These are phyloP conservation scores for Tetraselmis chui DNA, from an alignment of 139 green algal genomes.

Conservation along the genomic window DNA sequence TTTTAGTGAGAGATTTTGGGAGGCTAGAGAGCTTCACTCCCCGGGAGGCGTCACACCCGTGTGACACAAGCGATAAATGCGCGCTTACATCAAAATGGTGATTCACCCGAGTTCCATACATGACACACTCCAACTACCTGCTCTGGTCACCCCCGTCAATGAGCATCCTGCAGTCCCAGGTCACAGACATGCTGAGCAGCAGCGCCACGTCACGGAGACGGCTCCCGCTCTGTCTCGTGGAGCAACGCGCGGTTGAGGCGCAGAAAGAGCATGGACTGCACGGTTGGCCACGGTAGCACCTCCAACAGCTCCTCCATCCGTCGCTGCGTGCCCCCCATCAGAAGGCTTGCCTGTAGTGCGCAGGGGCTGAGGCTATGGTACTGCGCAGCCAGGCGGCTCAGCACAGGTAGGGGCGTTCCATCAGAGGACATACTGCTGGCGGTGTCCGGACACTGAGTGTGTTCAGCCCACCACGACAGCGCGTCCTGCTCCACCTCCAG, in stretches of 20 bases:
- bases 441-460: background rate
- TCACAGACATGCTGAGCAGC: too few relatives aligned
- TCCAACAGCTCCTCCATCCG: background rate
- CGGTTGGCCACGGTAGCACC: background rate
- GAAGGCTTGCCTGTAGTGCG: background rate
- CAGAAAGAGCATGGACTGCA: background rate
- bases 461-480: background rate
- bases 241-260: background rate
- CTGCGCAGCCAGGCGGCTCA: background rate
- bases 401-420: background rate
- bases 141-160: too few relatives aligned
- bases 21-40: too few relatives aligned
- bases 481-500: background rate
- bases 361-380: background rate
- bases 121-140: too few relatives aligned
- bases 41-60: too few relatives aligned
- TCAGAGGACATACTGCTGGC: background rate
- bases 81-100: too few relatives aligned
- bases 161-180: too few relatives aligned
- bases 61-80: too few relatives aligned
- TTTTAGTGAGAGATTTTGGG: too few relatives aligned
- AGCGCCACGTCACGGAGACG: too few relatives aligned
- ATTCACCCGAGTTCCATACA: too few relatives aligned
- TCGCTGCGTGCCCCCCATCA: background rate
- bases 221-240: too few relatives aligned